Evolutionary conservation across 2,329 filamentous ascomycete genomes (phyloP), one percentile per base, ranked within the genome.

Genomic region (Onygenales sp.): DNA sequence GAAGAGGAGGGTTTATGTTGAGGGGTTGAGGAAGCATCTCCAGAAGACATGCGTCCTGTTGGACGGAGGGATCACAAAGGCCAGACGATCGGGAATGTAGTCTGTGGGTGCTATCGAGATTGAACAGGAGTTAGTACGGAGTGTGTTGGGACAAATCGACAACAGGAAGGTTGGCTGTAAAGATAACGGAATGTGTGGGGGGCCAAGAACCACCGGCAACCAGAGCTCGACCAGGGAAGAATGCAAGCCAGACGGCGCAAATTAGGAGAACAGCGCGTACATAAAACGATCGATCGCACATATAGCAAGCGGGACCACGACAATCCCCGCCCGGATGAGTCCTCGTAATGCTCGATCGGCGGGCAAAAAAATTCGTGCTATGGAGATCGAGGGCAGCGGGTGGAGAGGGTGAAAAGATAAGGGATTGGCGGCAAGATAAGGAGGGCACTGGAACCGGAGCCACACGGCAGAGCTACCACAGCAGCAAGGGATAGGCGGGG

Each of bases 31-130:
- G 62, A 60, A 65, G 59, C 70, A 70, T 73, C 68, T 59, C 71
- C 70, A 63, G 69, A 64, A 69, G 67, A 68, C 70, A 73, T 71
- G 62, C 69, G 66, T 63, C 57, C 59, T 55, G 56, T 42, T 51
- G 53, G 43, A 52, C 37, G 51, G 50, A 34, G 7, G 11, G 46
- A 39, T 49, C 36, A 49, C 14, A 27, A 27, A 27, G 21, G 21
- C 17, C 10, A 31, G 17, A 8, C 34, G 11, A 40, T 21, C 6
- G 33, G 17, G 2, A 17, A 17, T 4, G 46, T 11, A 40, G 17
- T 3, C 37, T 4, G 21, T 27, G 21, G 21, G 21, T 5, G 21
- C 21, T 27, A 27, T 27, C 21, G 21, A 27, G 21, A 27, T 27
- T 27, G 4, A 27, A 27, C 21, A 27, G 3, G 21, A 27, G 21